Evolutionary conservation across 768 basidiomycete species (phyloP).

Genomic region (Rhodotorula paludigena): DNA sequence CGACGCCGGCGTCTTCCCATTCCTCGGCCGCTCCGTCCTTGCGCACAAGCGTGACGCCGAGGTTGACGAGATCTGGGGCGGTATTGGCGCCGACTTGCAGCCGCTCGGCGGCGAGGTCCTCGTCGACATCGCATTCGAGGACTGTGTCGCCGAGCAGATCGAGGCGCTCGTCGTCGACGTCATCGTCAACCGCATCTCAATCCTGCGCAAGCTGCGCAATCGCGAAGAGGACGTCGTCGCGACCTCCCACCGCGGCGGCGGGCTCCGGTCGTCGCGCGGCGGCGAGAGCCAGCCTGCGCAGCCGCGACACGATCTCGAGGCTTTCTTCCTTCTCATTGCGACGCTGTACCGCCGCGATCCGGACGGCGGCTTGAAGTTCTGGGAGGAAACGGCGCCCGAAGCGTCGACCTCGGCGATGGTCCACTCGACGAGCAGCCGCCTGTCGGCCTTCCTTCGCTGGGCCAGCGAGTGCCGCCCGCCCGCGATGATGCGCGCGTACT

Average conservation of each 20-base stretch:
- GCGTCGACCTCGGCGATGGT: neutral
- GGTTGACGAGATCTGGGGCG: constrained; percentile 46
- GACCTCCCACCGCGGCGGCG: constrained; percentile 59
- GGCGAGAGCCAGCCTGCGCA: constrained; percentile 46
- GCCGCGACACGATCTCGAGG: constrained; percentile 77
- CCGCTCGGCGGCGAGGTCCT: constrained; percentile 18
- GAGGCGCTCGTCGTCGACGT: constrained; percentile 65
- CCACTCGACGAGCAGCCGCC: constrained; percentile 50
- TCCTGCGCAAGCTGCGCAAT: constrained; percentile 62
- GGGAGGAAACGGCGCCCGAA: constrained; percentile 54
- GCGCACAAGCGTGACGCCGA: constrained; percentile 54
- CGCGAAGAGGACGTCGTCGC: constrained; percentile 78
- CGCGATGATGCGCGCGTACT: constrained; percentile 70
- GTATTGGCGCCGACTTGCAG: constrained; percentile 10
- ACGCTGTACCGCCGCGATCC: constrained; percentile 67
- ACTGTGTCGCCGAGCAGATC: constrained; percentile 59
- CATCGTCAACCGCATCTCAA: constrained; percentile 45
- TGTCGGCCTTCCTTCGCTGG: constrained; percentile 80
- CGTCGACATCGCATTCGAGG: constrained; percentile 53
- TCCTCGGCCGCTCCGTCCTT: constrained; percentile 61
- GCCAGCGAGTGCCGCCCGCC: constrained; percentile 70
- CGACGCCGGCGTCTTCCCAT: constrained; percentile 73
- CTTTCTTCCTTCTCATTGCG: constrained; percentile 76
- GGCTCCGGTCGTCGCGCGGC: constrained; percentile 21
- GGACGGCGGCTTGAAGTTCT: constrained; percentile 78